Conservation (phyloP, 2,329 filamentous ascomycete genomes). For the Neurospora crassa region DNA sequence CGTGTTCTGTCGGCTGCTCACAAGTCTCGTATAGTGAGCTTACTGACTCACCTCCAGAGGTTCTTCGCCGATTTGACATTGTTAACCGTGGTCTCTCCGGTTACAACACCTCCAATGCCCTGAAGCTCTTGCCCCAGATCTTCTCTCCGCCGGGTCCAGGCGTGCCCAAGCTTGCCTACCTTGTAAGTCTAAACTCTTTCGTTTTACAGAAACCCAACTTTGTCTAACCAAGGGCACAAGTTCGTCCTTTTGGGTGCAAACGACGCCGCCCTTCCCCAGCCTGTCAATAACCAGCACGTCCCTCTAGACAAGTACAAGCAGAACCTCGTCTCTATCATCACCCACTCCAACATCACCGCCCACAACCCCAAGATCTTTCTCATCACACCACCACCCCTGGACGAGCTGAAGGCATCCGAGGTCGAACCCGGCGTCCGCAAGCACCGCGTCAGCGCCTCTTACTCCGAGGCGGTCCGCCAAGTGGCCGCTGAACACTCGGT, state of each 20-base stretch:
- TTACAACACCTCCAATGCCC: slow-evolving; percentile 70
- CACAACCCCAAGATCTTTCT: slow-evolving; percentile 68
- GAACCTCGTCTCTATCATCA: slow-evolving; percentile 64
- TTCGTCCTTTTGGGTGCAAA: slow-evolving; percentile 83
- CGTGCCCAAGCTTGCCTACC: slow-evolving; percentile 53
- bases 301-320: slow-evolving; percentile 64
- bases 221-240: slow-evolving; percentile 21
- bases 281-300: slow-evolving; percentile 62
- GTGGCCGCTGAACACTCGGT: slow-evolving; percentile 62
- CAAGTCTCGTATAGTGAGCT: not conserved
- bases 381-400: slow-evolving; percentile 72
- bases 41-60: slow-evolving; percentile 39
- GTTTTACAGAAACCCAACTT: not conserved
- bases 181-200: slow-evolving; percentile 37
- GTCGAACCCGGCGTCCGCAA: slow-evolving; percentile 38
- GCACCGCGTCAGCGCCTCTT: slow-evolving; percentile 39
- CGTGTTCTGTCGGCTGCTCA: slow-evolving; percentile 21
- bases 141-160: slow-evolving; percentile 54
- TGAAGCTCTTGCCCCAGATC: slow-evolving; percentile 59
- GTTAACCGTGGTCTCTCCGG: slow-evolving; percentile 82
- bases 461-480: slow-evolving; percentile 51
- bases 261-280: slow-evolving; percentile 62
- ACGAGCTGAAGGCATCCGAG: slow-evolving; percentile 57
- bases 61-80: slow-evolving; percentile 70
- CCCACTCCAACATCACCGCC: slow-evolving; percentile 56